A percentile compares a stretch with the other conserved stretches of the same genome.
These are phyloP conservation scores for Scleromitrula shiraiana DNA, from an alignment of 2,329 filamentous ascomycete species.

Conservation along the genomic window DNA sequence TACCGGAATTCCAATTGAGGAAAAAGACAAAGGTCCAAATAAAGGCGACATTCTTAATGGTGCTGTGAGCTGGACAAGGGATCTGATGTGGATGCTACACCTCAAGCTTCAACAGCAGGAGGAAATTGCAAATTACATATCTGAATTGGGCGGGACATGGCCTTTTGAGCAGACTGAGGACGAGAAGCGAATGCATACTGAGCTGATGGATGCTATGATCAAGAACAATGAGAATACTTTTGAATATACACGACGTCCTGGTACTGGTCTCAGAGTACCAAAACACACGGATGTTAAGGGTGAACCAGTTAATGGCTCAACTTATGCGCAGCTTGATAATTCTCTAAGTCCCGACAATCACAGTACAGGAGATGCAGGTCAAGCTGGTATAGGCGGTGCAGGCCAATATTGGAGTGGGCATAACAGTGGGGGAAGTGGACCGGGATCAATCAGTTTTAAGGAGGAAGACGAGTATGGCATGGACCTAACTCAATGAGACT, in stretches of 20 bases:
- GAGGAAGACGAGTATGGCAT: conserved; percentile 92
- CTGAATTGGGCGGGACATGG: conserved; percentile 63
- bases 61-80: conserved; percentile 91
- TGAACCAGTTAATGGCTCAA: conserved; percentile 54
- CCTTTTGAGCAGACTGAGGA: conserved; percentile 84
- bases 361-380: conserved; percentile 26
- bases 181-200: conserved; percentile 89
- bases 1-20: conserved; percentile 84
- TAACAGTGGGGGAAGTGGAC: conserved; percentile 64
- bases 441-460: conserved; percentile 67
- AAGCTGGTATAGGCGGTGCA: conserved; percentile 23
- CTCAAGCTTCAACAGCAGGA: conserved; percentile 84
- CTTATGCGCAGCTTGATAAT: conserved; percentile 29
- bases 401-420: conserved; percentile 59
- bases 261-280: conserved; percentile 81
- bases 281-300: conserved; percentile 89
- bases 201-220: conserved; percentile 78
- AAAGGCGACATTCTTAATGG: conserved; percentile 98
- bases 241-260: conserved; percentile 74
- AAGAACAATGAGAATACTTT: conserved; percentile 70
- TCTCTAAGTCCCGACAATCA: conserved; percentile 45
- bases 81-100: conserved; percentile 95
- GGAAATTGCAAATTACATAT: conserved; percentile 69
- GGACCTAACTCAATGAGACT: conserved; percentile 50
- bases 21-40: conserved; percentile 98